Conservation (phyloP, 2,329 filamentous ascomycete species). For the Claviceps paspali region DNA sequence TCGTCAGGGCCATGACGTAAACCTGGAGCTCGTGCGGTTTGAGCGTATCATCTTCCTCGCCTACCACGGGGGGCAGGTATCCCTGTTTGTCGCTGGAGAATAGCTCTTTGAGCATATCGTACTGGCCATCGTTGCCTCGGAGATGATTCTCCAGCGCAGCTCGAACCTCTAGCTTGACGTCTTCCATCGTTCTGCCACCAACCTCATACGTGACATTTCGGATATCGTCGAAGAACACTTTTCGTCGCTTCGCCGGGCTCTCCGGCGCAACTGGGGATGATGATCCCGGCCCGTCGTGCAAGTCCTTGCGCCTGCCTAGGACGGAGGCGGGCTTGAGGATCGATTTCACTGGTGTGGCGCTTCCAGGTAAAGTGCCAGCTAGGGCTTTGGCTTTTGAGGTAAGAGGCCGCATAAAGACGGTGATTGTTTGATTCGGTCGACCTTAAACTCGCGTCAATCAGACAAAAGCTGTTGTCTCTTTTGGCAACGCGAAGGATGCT, state of each 20-base stretch:
- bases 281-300: conserved; percentile 27
- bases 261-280: conserved; percentile 19
- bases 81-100: conserved; percentile 35
- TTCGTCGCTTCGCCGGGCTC: conserved; percentile 37
- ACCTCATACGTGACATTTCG: conserved; percentile 42
- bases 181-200: conserved; percentile 34
- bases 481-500: conserved; percentile 1
- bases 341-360: conserved; percentile 32
- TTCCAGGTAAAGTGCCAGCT: conserved; percentile 18
- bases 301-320: conserved; percentile 28
- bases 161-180: conserved; percentile 39
- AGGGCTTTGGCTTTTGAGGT: conserved; percentile 20
- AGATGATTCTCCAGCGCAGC: conserved; percentile 41
- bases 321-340: conserved; percentile 35
- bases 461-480: not conserved
- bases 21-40: conserved; percentile 41
- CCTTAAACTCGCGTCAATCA: not conserved
- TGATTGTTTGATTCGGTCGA: not conserved
- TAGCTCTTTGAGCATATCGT: conserved; percentile 44
- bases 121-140: conserved; percentile 42
- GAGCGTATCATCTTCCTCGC: conserved; percentile 31
- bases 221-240: conserved; percentile 43
- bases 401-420: conserved; percentile 16
- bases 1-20: conserved; percentile 48
- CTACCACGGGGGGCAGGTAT: conserved; percentile 22